Conservation (phyloP, 2,329 filamentous ascomycete genomes). For the Aureobasidium sp. region DNA sequence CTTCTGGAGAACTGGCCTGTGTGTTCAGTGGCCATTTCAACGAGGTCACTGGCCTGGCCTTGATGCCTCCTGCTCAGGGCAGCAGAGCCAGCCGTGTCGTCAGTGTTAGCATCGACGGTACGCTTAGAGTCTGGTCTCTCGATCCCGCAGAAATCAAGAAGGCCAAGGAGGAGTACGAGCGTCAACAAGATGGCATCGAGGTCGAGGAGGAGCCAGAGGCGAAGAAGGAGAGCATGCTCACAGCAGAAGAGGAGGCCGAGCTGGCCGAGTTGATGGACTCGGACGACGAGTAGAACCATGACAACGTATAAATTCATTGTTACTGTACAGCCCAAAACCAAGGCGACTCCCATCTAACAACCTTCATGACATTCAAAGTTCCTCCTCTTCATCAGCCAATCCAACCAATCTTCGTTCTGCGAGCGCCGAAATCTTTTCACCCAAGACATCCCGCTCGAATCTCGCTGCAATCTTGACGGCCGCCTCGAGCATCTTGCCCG, state of each 20-base stretch:
- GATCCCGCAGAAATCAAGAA: constrained; percentile 53
- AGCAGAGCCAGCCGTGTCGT: constrained; percentile 46
- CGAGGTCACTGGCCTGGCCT: constrained; percentile 71
- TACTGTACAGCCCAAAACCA: neutral
- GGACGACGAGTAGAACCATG: constrained; percentile 12
- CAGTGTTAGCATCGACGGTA: constrained; percentile 86
- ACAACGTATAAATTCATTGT: neutral
- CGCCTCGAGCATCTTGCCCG: constrained; percentile 84
- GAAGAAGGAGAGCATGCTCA: constrained; percentile 50
- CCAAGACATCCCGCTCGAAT: constrained; percentile 72
- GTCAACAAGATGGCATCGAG: constrained; percentile 38
- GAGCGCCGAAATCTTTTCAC: constrained; percentile 83
- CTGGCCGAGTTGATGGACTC: constrained; percentile 79
- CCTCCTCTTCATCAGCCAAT: constrained; percentile 50
- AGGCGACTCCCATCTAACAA: neutral
- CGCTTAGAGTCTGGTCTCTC: constrained; percentile 77
- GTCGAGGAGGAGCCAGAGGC: constrained; percentile 37
- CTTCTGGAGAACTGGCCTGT: constrained; percentile 26
- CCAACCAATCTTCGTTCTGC: constrained; percentile 63
- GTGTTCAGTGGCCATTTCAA: constrained; percentile 72
- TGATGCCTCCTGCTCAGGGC: constrained; percentile 50
- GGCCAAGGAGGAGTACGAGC: constrained; percentile 46
- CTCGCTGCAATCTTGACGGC: constrained; percentile 82
- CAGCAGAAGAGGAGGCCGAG: constrained; percentile 86
- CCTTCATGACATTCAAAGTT: neutral